A percentile compares a stretch with the other conserved stretches of the same genome.
Evolutionary conservation across 176 grass and related monocot species (phyloP).

Genomic region (Secale cereale): DNA sequence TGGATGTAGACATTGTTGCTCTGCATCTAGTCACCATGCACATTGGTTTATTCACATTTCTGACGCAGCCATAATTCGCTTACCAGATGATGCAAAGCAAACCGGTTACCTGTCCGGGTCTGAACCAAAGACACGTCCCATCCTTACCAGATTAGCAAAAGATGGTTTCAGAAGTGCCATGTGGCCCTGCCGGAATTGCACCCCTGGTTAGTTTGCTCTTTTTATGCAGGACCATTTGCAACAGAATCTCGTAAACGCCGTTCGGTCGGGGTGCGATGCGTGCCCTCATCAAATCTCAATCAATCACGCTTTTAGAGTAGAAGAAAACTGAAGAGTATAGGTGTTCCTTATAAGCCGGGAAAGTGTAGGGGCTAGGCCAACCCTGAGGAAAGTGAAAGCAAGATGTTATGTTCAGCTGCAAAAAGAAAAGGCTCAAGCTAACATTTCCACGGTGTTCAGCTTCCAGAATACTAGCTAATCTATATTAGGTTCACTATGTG

Average conservation of each 20-base stretch:
- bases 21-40: not conserved
- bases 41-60: conserved; percentile 12
- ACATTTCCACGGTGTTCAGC: conserved; percentile 11
- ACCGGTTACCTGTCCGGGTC: conserved; percentile 1
- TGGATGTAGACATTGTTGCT: not conserved
- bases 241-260: conserved; percentile 34
- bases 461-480: not conserved
- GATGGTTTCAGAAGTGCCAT: conserved; percentile 21
- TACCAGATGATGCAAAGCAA: conserved; percentile 32
- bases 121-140: conserved; percentile 23
- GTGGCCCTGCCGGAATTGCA: conserved; percentile 25
- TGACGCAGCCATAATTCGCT: conserved; percentile 7
- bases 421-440: conserved; percentile 6
- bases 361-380: conserved; percentile 32
- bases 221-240: conserved; percentile 13
- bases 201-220: not conserved
- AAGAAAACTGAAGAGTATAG: not conserved
- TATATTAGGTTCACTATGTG: conserved; percentile 15
- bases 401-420: conserved; percentile 31
- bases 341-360: conserved; percentile 36
- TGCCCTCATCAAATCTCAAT: not conserved
- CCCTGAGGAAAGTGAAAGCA: conserved; percentile 31
- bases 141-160: conserved; percentile 53
- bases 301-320: not conserved
- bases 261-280: conserved; percentile 6